Evolutionary conservation across 192 early-diverging fungal species (phyloP).

Genomic region (Rhizoclosmatium sp.): DNA sequence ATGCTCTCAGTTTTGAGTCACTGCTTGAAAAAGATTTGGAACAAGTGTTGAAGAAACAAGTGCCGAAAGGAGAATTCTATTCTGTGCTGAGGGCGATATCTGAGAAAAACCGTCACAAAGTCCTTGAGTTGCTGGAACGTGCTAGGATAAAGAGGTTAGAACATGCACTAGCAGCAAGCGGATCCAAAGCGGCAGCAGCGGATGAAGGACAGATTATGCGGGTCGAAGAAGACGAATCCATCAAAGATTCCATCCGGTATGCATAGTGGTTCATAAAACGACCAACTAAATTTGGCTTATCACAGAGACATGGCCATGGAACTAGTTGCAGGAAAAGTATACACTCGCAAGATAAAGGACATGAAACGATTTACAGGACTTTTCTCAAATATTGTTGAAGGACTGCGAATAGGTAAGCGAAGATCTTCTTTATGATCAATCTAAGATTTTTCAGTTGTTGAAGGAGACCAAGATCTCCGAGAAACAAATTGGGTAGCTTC

Average conservation of each 20-base stretch:
- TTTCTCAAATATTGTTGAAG: constrained; percentile 16
- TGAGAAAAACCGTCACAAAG: background rate
- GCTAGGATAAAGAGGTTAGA: background rate
- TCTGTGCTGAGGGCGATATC: background rate
- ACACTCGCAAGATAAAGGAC: background rate
- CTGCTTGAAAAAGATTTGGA: constrained; percentile 20
- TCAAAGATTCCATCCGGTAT: background rate
- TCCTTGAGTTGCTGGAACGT: constrained; percentile 8
- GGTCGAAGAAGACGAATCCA: constrained; percentile 5
- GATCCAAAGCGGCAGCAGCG: background rate
- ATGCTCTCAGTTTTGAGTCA: constrained; percentile 24
- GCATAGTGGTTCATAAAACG: background rate
- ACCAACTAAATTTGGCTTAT: background rate
- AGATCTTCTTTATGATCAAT: background rate
- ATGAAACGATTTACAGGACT: constrained; percentile 9
- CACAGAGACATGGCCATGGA: background rate
- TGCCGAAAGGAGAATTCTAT: background rate
- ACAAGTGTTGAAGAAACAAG: constrained; percentile 4
- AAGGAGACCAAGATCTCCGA: constrained; percentile 21
- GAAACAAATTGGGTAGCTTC: constrained; percentile 29
- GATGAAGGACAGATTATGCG: constrained; percentile 15
- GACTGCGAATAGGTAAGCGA: constrained; percentile 6
- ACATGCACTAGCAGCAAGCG: background rate
- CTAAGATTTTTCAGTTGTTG: constrained; percentile 9
- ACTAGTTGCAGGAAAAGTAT: background rate